These are phyloP conservation scores for Plasmodium vivax DNA, from an alignment of 169 alveolate genomes.

Conservation along the genomic window DNA sequence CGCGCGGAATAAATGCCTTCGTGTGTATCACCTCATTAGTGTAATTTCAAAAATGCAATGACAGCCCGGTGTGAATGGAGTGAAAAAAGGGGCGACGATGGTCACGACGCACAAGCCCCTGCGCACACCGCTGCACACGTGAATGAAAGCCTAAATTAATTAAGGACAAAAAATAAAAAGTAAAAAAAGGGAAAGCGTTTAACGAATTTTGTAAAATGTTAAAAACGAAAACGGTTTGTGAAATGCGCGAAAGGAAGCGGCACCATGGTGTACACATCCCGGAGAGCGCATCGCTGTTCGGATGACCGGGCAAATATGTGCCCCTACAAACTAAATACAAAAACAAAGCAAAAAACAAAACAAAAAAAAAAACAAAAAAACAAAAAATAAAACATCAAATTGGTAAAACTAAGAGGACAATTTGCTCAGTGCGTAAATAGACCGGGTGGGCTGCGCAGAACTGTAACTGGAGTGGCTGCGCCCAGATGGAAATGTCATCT, in stretches of 20 bases:
- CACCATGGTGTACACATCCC: background rate
- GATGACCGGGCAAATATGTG: background rate
- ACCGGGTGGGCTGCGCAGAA: background rate
- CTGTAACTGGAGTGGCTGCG: background rate
- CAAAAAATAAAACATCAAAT: background rate
- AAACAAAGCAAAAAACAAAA: background rate
- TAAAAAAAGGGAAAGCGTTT: background rate
- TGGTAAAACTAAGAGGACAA: background rate
- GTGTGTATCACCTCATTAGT: background rate
- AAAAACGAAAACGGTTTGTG: slow-evolving; percentile 11
- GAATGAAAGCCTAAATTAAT: slow-evolving; percentile 25
- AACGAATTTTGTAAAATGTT: background rate
- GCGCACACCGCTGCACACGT: background rate
- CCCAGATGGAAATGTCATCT: background rate
- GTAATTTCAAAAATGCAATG: background rate
- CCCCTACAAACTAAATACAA: background rate
- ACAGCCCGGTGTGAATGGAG: background rate
- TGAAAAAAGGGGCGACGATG: background rate
- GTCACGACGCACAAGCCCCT: background rate
- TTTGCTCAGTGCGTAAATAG: background rate
- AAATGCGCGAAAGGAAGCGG: background rate
- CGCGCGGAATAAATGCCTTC: background rate
- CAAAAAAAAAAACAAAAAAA: background rate
- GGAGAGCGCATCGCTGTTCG: background rate
- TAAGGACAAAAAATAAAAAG: background rate